phyloP scores from a whole-genome alignment of 2,329 filamentous ascomycete species.

The Cyclaneusma minus region DNA sequence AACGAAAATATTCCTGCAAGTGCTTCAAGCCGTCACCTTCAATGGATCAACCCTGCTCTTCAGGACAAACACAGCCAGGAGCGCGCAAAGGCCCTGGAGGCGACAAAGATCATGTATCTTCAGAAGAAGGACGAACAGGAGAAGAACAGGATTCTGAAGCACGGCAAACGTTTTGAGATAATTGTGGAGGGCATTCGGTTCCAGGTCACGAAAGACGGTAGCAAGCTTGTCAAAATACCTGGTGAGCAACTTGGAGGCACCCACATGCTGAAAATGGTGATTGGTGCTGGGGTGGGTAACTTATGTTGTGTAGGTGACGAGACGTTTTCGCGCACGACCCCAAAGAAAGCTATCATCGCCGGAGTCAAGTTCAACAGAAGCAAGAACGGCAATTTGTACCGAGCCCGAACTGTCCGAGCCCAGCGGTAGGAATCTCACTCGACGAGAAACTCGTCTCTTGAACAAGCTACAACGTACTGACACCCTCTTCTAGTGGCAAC shows the following conservation, averaged over 20 bases:
- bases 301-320: constrained; percentile 33
- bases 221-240: constrained; percentile 61
- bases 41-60: constrained; percentile 67
- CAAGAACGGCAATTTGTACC: constrained; percentile 76
- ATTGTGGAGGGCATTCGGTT: constrained; percentile 60
- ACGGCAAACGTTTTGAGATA: constrained; percentile 42
- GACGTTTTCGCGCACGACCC: constrained; percentile 50
- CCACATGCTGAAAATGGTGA: constrained; percentile 1
- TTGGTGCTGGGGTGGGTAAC: constrained; percentile 6
- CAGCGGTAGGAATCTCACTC: constrained; percentile 46
- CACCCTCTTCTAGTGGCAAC: constrained; percentile 12
- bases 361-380: constrained; percentile 74
- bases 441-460: constrained; percentile 25
- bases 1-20: constrained; percentile 18
- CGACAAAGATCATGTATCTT: constrained; percentile 44
- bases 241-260: constrained; percentile 32
- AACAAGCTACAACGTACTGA: constrained; percentile 22
- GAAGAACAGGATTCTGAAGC: constrained; percentile 37
- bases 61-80: constrained; percentile 60
- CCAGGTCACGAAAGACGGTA: constrained; percentile 58
- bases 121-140: constrained; percentile 38
- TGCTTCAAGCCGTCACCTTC: constrained; percentile 43
- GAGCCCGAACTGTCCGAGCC: constrained; percentile 57
- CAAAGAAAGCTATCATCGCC: constrained; percentile 56
- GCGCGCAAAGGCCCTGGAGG: constrained; percentile 55